phyloP scores from a whole-genome alignment of 2,329 filamentous ascomycete species.

The Pseudogymnoascus sp. region DNA sequence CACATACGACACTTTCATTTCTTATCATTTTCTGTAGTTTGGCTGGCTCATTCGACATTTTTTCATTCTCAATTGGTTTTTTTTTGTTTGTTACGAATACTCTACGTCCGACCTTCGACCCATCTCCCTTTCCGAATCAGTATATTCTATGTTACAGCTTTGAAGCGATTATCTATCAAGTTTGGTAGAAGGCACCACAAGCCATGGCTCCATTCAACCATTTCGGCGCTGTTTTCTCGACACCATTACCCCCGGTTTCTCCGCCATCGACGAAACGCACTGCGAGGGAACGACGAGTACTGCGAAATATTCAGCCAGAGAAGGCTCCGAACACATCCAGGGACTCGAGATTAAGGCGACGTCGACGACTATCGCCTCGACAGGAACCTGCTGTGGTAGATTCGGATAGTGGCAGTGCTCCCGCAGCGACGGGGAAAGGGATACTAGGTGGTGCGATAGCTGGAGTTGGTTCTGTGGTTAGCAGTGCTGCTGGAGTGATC shows the following conservation, averaged over 20 bases:
- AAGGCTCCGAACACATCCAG: background rate
- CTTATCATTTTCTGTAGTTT: conserved; percentile 6
- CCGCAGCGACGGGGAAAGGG: background rate
- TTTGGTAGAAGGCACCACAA: background rate
- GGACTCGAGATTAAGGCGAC: background rate
- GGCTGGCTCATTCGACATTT: conserved; percentile 6
- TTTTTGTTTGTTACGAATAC: background rate
- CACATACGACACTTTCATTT: conserved; percentile 2
- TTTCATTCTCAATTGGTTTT: conserved; percentile 4
- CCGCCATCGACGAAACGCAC: background rate
- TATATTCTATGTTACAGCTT: background rate
- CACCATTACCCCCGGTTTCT: background rate
- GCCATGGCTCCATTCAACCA: conserved; percentile 3
- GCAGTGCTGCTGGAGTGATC: background rate
- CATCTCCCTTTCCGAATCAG: background rate
- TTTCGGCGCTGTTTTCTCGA: background rate
- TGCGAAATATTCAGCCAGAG: background rate
- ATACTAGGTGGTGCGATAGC: background rate
- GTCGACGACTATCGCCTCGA: background rate
- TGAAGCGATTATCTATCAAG: background rate
- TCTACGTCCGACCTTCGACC: background rate
- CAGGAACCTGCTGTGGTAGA: background rate
- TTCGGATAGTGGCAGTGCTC: background rate
- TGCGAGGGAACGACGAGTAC: background rate
- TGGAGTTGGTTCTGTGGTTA: background rate